A percentile compares a stretch with the other conserved stretches of the same genome.
phyloP scores from a whole-genome alignment of 768 basidiomycete genomes.

The Amanita polypyramis region DNA sequence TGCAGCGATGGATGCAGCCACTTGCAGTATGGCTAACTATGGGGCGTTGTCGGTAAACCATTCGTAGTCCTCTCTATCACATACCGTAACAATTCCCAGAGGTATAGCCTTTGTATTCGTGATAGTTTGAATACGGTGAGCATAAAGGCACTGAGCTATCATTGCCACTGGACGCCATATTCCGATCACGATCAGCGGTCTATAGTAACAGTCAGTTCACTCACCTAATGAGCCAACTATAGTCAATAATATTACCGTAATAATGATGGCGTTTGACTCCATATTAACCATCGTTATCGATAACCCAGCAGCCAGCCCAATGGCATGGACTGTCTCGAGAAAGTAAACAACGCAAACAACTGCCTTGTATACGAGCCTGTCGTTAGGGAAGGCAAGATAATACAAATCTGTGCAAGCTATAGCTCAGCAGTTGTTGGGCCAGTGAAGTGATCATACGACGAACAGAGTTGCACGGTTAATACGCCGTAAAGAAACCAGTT shows the following conservation, averaged over 20 bases:
- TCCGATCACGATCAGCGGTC: neutral
- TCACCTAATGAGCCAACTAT: neutral
- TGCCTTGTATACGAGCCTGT: slow-evolving; percentile 7
- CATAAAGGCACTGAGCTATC: slow-evolving; percentile 4
- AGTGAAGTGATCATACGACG: neutral
- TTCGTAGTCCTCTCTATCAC: neutral
- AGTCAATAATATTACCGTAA: neutral
- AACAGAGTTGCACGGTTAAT: slow-evolving; percentile 14
- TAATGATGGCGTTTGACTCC: neutral
- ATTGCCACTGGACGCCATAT: neutral
- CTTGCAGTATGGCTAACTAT: slow-evolving; percentile 1
- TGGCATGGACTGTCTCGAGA: slow-evolving; percentile 10
- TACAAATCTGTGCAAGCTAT: slow-evolving; percentile 10
- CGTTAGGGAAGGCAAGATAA: slow-evolving; percentile 12
- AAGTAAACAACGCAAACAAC: slow-evolving; percentile 11
- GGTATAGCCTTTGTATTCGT: neutral
- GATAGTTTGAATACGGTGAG: slow-evolving; percentile 1
- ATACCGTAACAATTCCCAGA: neutral
- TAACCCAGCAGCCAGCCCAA: slow-evolving; percentile 1
- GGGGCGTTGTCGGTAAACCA: neutral
- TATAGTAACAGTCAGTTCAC: neutral
- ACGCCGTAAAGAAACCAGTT: slow-evolving; percentile 13
- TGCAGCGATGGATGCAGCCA: neutral
- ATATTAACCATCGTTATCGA: slow-evolving; percentile 3
- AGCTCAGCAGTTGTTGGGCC: neutral